Evolutionary conservation across 75 land plant species (phyloP), one percentile per base, ranked within the genome.

Genomic region (Ceratopteris richardii): DNA sequence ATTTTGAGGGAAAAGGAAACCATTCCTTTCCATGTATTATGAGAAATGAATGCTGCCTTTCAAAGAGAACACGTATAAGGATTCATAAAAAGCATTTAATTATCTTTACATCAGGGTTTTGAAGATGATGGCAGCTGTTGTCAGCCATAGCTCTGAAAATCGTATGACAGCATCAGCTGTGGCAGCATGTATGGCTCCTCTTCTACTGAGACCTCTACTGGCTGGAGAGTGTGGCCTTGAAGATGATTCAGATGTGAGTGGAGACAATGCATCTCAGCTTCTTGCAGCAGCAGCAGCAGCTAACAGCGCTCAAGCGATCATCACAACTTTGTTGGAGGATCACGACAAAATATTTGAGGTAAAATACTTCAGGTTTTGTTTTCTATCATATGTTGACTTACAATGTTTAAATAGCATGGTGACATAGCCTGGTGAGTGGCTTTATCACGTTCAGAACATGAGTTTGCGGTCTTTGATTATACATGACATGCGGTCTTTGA

Each of bases 111-210:
- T 41, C 82, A 95, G 99, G 67, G 75, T 95, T 44, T 76, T 95
- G 58, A 87, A 63, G 41, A 95, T 95, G 99, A 90, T 90, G 92
- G 77, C 86, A 52, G 70, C 73, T 64, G 77, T 95, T 31, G 85
- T 93, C 41, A 48, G 79, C 36, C 75, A 87, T 51, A 90, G 81
- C 25, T 53, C 75, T 62, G 82, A 80, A 40, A 95, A 95, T 59
- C 74, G 97, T 44, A 95, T 95, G 99, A 90, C 89, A 27, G 29
- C 84, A 39, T 95, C 97, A 36, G 99, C 97, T 41, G 92, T 90
- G 40, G 97, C 99, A 39, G 96, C 99, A 62, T 95, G 99, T 67
- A 95, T 95, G 99, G 99, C 99, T 9, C 99, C 99, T 39, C 67
- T 95, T 37, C 81, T 95, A 14, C 76, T 95, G 57, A 80, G 99